Base-by-base conservation (phyloP, 768 basidiomycete genomes). In the Termitomyces titanicus region DNA sequence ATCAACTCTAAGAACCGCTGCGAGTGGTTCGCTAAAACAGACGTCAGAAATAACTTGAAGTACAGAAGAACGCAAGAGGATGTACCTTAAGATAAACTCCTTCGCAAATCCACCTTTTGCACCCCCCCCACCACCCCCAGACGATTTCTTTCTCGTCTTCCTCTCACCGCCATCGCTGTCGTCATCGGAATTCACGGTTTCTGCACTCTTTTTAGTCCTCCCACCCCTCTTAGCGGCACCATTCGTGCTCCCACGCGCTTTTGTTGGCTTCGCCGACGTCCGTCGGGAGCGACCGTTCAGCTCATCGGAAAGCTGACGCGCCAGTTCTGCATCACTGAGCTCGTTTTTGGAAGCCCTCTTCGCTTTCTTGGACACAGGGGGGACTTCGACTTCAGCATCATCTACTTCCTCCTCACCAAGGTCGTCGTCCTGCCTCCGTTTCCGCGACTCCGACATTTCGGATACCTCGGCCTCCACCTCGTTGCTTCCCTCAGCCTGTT, bases 71-170 rank as follows among this genome's bases (percentile, higher is more conserved):
- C 22, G 17, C 25, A 8, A 17, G 29, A 2, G 20, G 18, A 2
- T 53, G 40, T 37, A 89, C 90, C 89, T 92, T 58, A 93, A 72
- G 15, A 68, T 66, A 65, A 85, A 91, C 63, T 88, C 87, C 69
- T 92, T 92, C 46, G 81, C 81, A 67, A 93, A 91, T 22, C 89
- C 90, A 15, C 88, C 89, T 65, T 79, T 82, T 22, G 84, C 82
- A 44, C 70, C 70, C 24, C 78, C 74, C 9, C 78, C 74, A 12
- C 79, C 76, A 15, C 77, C 76, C 12, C 59, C 49, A 10, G 67
- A 64, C 56, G 72, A 62, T 61, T 84, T 79, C 66, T 76, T 75
- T 69, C 80, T 81, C 65, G 75, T 74, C 69, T 80, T 80, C 42
- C 67, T 72, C 57, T 63, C 74, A 3, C 63, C 63, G n/a, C 69